Percentiles rank a stretch among this genome's conserved stretches.
Conservation (phyloP, 352 stramenopile genomes). For the Phytopythium aichiense region DNA sequence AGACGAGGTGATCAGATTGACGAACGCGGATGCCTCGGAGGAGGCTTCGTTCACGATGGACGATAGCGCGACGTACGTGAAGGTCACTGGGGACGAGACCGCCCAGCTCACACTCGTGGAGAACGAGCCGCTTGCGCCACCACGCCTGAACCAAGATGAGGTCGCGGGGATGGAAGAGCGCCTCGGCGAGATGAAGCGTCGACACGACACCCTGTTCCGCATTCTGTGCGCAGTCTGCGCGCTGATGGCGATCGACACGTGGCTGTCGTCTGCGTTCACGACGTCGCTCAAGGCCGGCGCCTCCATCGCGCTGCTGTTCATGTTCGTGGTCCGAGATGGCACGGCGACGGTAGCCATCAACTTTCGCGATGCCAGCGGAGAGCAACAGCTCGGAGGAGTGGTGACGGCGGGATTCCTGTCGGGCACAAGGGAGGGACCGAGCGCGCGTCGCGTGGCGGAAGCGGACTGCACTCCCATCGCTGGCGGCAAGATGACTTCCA, state of each 20-base stretch:
- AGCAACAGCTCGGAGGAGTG: constrained; percentile 8
- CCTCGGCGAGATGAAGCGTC: constrained; percentile 20
- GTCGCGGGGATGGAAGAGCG: constrained; percentile 9
- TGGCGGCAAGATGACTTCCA: background rate
- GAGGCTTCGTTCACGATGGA: constrained; percentile 17
- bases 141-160: constrained; percentile 8
- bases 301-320: constrained; percentile 29
- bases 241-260: constrained; percentile 30
- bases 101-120: background rate
- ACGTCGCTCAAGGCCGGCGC: constrained; percentile 30
- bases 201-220: constrained; percentile 26
- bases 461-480: background rate
- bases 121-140: background rate
- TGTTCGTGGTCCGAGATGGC: constrained; percentile 30
- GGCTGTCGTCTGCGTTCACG: constrained; percentile 21
- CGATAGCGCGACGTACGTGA: constrained; percentile 19
- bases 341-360: constrained; percentile 42
- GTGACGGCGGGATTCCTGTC: constrained; percentile 19
- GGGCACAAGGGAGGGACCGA: background rate
- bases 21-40: background rate
- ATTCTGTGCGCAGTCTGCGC: constrained; percentile 33
- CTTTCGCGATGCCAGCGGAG: constrained; percentile 16
- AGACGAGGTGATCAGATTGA: constrained; percentile 22
- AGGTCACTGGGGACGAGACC: background rate
- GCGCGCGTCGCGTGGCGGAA: background rate